Evolutionary conservation across 768 basidiomycete species (phyloP).

Genomic region (Russula lepida): DNA sequence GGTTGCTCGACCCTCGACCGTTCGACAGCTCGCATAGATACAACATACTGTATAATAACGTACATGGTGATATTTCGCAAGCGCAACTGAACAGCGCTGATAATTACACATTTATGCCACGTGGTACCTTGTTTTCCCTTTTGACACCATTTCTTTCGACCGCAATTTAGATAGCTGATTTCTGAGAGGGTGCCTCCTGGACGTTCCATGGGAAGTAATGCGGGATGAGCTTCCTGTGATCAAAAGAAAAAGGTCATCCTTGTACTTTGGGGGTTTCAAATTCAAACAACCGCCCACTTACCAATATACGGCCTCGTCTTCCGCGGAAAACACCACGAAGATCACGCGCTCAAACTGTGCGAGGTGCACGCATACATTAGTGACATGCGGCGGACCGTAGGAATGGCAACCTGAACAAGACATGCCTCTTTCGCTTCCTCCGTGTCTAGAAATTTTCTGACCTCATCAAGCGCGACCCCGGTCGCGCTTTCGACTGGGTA

Average conservation of each 20-base stretch:
- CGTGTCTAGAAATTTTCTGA: conserved; percentile 49
- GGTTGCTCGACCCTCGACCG: neutral
- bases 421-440: conserved; percentile 35
- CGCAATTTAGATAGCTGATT: neutral
- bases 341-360: conserved; percentile 55
- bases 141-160: neutral
- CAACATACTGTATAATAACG: neutral
- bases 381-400: neutral
- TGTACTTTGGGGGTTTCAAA: conserved; percentile 1
- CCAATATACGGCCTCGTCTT: conserved; percentile 58
- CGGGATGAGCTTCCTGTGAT: conserved; percentile 6
- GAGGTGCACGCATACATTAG: neutral
- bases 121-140: neutral
- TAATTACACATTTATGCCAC: no score
- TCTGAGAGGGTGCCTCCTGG: neutral
- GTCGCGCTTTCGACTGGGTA: conserved; percentile 73
- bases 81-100: no score
- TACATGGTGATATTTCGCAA: neutral
- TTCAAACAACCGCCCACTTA: conserved; percentile 30
- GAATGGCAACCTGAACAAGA: neutral
- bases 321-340: conserved; percentile 65
- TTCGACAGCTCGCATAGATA: neutral
- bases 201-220: conserved; percentile 9
- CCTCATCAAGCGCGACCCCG: conserved; percentile 53
- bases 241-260: neutral